Evolutionary conservation across 257 asterid genomes (phyloP), one percentile per base, ranked within the genome.

Genomic region (Forsythia viridissima): DNA sequence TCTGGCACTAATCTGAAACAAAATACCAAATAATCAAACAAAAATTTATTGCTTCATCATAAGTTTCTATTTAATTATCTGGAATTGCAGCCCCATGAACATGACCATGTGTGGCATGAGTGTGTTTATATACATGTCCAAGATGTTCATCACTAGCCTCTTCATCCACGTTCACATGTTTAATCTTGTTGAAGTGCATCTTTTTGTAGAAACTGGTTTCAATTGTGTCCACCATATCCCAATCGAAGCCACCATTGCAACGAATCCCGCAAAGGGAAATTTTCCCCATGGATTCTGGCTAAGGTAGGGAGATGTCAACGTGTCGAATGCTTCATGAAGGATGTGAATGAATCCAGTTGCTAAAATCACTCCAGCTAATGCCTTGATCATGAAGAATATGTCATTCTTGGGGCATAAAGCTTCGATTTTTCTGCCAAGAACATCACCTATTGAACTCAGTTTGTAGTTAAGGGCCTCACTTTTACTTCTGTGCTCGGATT

Each of bases 331-430:
- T 20, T 90, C 92, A 16, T 92, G 94, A 3, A 90, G 89, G 77
- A 90, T 85, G 83, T 90, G 94, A 18, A 90, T 83, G 79, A 86
- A 90, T 0, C 94, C 94, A 11, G 94, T 88, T 40, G 91, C 87
- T 37, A 90, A 75, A 30, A 90, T 90, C 6, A 90, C 94, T 4
- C 94, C 92, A 6, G 92, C 94, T 0, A 90, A 90, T 66, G 94
- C 90, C 73, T 88, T 88, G 79, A 90, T 80, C 91, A 90, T 84
- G 94, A 90, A 90, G 87, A 90, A 90, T 4, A 85, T 74, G 83
- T 90, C 86, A 82, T 86, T 90, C 24, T 90, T 92, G 0, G 91
- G 90, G 7, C 86, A 73, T 30, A 90, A 79, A 43, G 70, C 76
- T 4, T 81, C 57, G 61, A 86, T 67, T 16, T 65, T 82, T 59